These are phyloP conservation scores for Berkeleyomyces basicola DNA, from an alignment of 2,329 filamentous ascomycete genomes.

Conservation along the genomic window DNA sequence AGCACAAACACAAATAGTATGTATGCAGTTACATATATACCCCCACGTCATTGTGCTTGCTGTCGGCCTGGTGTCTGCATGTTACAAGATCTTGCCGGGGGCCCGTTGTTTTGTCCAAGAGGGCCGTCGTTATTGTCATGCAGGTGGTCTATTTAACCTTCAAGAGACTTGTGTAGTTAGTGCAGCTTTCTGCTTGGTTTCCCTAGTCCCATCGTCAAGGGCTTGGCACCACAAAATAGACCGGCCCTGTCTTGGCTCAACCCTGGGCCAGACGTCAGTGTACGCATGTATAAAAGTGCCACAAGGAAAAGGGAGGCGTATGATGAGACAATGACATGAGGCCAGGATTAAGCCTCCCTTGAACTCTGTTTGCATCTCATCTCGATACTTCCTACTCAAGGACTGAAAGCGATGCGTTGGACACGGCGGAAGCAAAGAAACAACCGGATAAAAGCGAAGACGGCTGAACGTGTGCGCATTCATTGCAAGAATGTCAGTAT, in stretches of 20 bases:
- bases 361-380: not conserved
- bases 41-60: not conserved
- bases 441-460: no score
- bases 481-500: no score
- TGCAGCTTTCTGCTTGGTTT: not conserved
- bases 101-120: not conserved
- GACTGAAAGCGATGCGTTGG: not conserved
- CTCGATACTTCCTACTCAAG: not conserved
- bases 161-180: no score
- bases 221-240: not conserved
- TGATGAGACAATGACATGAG: not conserved
- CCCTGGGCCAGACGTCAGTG: not conserved
- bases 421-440: no score
- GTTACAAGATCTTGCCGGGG: not conserved
- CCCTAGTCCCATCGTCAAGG: not conserved
- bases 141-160: no score
- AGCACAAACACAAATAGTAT: not conserved
- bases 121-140: no score
- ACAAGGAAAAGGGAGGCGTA: not conserved
- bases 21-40: not conserved
- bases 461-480: no score
- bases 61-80: not conserved
- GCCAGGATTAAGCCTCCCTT: not conserved
- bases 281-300: no score
- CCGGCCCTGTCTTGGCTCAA: not conserved